Percentiles rank a stretch among this genome's conserved stretches.
These are phyloP conservation scores for Arabidopsis hybrid DNA, from an alignment of 441 rosid species.

Conservation along the genomic window DNA sequence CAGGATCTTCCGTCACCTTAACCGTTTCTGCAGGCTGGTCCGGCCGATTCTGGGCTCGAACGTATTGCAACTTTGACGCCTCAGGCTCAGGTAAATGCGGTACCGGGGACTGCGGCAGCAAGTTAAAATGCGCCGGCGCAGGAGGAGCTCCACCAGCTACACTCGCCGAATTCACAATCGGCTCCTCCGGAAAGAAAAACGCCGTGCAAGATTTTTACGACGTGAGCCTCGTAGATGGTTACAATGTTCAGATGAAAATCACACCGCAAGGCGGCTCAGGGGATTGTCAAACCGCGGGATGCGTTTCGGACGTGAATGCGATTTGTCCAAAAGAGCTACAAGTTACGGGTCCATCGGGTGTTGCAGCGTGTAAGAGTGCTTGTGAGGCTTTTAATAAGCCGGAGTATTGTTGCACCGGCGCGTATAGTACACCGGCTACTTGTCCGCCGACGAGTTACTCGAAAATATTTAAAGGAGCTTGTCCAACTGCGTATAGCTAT, in stretches of 20 bases:
- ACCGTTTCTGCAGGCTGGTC: conserved; percentile 41
- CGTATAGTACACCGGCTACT: conserved; percentile 35
- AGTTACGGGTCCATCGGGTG: neutral
- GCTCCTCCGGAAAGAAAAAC: neutral
- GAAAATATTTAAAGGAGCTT: conserved; percentile 46
- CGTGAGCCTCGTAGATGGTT: conserved; percentile 56
- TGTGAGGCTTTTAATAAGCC: conserved; percentile 45
- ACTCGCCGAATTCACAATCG: conserved; percentile 48
- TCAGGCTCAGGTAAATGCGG: conserved; percentile 45
- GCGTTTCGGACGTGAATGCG: conserved; percentile 43
- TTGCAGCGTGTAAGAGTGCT: conserved; percentile 54
- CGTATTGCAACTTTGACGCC: conserved; percentile 42
- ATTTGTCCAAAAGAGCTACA: conserved; percentile 47
- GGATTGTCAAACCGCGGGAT: conserved; percentile 32
- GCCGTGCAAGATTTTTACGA: conserved; percentile 40
- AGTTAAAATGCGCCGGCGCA: conserved; percentile 41
- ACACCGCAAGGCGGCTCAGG: conserved; percentile 31
- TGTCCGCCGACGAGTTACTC: conserved; percentile 48
- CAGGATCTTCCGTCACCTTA: conserved; percentile 29
- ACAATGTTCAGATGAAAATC: conserved; percentile 45
- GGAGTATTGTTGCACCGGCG: conserved; percentile 48
- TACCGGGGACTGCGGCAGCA: conserved; percentile 51
- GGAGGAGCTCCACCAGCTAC: conserved; percentile 53
- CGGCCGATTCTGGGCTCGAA: conserved; percentile 49
- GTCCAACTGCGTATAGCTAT: conserved; percentile 52